Evolutionary conservation across 73 alveolate genomes (phyloP).

Genomic region (Urostyla sp.): DNA sequence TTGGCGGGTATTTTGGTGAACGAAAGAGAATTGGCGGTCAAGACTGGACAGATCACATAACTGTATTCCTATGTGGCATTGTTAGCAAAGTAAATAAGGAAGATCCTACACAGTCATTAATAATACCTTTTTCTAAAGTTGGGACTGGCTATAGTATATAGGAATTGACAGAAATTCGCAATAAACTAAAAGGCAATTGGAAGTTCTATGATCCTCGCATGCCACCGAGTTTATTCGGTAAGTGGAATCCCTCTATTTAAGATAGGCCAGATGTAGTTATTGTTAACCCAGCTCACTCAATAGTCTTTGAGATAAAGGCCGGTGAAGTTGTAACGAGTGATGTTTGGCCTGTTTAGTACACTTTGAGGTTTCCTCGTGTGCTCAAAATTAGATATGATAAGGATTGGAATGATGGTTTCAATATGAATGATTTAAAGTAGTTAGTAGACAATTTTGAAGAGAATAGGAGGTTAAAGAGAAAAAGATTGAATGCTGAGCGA

Average conservation of each 20-base stretch:
- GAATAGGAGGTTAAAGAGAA: constrained; percentile 79
- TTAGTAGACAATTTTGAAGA: constrained; percentile 84
- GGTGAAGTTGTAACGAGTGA: constrained; percentile 95
- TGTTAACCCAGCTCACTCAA: constrained; percentile 85
- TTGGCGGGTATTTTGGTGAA: constrained; percentile 98
- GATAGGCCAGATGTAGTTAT: constrained; percentile 97
- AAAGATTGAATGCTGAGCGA: constrained; percentile 65
- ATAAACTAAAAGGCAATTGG: constrained; percentile 88
- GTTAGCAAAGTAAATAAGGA: constrained; percentile 75
- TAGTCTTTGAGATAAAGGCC: constrained; percentile 96
- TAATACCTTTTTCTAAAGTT: constrained; percentile 95
- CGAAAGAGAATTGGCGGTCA: constrained; percentile 86
- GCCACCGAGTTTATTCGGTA: constrained; percentile 87
- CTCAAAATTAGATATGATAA: constrained; percentile 93
- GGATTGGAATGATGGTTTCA: constrained; percentile 92
- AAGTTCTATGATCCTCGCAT: constrained; percentile 82
- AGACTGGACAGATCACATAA: constrained; percentile 87
- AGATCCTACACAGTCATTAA: constrained; percentile 80
- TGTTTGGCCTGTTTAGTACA: constrained; percentile 87
- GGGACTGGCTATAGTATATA: constrained; percentile 95
- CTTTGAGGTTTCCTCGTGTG: constrained; percentile 97
- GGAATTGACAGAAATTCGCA: constrained; percentile 79
- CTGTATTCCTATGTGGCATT: constrained; percentile 94
- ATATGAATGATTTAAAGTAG: constrained; percentile 80
- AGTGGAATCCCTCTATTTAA: constrained; percentile 92